Base-by-base conservation (phyloP, 805 yeast species). In the Suhomyces prunicola region DNA sequence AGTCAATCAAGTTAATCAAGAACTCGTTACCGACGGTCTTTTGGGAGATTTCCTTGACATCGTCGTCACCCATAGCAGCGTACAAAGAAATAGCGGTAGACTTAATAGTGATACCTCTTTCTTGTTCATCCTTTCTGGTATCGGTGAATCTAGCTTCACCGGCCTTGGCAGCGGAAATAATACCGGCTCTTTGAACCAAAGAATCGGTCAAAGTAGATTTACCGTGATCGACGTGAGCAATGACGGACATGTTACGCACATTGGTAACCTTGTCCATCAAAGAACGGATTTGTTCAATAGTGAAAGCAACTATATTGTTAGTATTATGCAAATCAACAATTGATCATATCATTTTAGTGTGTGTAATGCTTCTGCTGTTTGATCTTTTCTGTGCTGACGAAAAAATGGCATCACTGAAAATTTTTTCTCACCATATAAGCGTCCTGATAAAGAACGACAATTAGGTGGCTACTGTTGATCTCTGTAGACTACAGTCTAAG, bases 201-300 rank as follows among this genome's bases (percentile, higher is more conserved):
- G 99, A 94, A 82, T 93, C 99, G 80, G 99, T 93, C 80, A 93
- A 87, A 70, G 99, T 93, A 67, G 97, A 92, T 81, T 93, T 93
- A 84, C 99, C 99, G 86, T 94, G 99, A 86, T 93, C 99, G 88
- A 93, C 98, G 85, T 93, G 99, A 74, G 99, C 99, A 87, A 94
- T 94, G 80, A 93, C 99, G 81, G 98, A 93, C 96, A 93, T 94
- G 96, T 94, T 94, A 86, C 99, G 97, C 75, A 94, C 97, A 78
- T 93, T 93, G 81, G 97, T 88, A 85, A 92, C 97, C 82, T 87
- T 88, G 96, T 94, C 98, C 99, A 93, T 93, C 81, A 93, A 87
- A 75, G 81, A 91, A 84, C 99, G 96, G 87, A 94, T 93, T 84
- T 94, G 97, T 71, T 76, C 80, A 72, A 76, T 74, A 69, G 80